Percentiles rank a stretch among this genome's conserved stretches.
Conservation (phyloP, 441 rosid genomes). For the Syzygium syzygioides region DNA sequence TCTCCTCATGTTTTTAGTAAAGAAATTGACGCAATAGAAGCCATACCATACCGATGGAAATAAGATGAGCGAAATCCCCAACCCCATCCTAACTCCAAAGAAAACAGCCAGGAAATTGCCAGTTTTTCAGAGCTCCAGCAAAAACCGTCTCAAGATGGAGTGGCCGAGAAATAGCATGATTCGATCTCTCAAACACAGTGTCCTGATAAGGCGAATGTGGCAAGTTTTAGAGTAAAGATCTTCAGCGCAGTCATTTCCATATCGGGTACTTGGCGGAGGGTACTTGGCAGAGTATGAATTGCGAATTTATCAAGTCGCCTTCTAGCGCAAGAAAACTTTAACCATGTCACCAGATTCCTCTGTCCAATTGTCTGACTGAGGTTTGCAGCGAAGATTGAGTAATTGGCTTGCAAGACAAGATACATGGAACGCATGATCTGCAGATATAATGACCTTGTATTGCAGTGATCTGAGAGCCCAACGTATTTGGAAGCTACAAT, state of each 20-base stretch:
- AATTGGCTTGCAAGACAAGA: not conserved
- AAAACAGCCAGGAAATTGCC: not conserved
- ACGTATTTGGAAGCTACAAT: not conserved
- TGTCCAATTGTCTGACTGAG: not conserved
- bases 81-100: not conserved
- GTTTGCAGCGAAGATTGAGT: not conserved
- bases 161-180: not conserved
- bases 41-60: not conserved
- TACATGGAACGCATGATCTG: not conserved
- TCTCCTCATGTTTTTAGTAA: not conserved
- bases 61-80: not conserved
- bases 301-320: not conserved
- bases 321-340: not conserved
- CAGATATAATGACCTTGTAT: not conserved
- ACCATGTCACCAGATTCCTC: not conserved
- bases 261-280: not conserved
- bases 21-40: not conserved
- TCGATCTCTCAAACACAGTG: not conserved
- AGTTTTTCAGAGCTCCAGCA: too few relatives aligned
- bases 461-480: not conserved
- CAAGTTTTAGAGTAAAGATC: not conserved
- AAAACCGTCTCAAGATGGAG: not conserved
- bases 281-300: not conserved
- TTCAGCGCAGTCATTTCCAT: not conserved
- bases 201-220: not conserved